Conservation (phyloP, 1,139 yeast species). For the Candida sanyaensis region DNA sequence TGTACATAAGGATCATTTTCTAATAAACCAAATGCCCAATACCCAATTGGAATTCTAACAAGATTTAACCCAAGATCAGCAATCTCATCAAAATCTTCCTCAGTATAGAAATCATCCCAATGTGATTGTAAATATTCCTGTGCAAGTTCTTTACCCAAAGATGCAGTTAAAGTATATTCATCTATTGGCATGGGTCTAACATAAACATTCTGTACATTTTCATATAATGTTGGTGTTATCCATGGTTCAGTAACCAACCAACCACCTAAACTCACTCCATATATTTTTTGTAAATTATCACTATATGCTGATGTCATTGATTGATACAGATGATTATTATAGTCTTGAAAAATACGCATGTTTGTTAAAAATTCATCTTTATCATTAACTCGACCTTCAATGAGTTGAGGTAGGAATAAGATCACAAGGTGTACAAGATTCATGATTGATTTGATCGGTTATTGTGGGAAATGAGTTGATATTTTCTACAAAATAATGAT, state of each 20-base stretch:
- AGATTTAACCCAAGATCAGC: conserved; percentile 21
- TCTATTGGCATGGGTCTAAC: conserved; percentile 21
- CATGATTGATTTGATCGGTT: neutral
- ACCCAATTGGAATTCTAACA: conserved; percentile 28
- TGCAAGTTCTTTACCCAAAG: conserved; percentile 17
- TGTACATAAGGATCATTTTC: conserved; percentile 23
- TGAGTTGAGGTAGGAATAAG: conserved; percentile 3
- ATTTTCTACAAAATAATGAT: neutral
- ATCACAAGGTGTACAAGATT: neutral
- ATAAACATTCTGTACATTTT: conserved; percentile 12
- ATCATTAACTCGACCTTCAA: neutral
- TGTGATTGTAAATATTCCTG: conserved; percentile 17
- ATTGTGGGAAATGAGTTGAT: neutral
- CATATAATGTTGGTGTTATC: conserved; percentile 27
- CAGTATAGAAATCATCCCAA: conserved; percentile 23
- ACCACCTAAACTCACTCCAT: conserved; percentile 29
- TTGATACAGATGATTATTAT: conserved; percentile 1
- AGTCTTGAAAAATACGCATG: neutral
- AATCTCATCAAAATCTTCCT: conserved; percentile 21
- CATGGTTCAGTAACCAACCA: conserved; percentile 32
- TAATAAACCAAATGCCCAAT: conserved; percentile 27
- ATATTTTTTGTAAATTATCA: conserved; percentile 11
- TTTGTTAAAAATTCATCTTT: neutral
- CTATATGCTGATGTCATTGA: conserved; percentile 5
- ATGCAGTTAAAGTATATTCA: conserved; percentile 20